Evolutionary conservation across 306 rosid species (phyloP), one percentile per base, ranked within the genome.

Genomic region (Mimosa pudica): DNA sequence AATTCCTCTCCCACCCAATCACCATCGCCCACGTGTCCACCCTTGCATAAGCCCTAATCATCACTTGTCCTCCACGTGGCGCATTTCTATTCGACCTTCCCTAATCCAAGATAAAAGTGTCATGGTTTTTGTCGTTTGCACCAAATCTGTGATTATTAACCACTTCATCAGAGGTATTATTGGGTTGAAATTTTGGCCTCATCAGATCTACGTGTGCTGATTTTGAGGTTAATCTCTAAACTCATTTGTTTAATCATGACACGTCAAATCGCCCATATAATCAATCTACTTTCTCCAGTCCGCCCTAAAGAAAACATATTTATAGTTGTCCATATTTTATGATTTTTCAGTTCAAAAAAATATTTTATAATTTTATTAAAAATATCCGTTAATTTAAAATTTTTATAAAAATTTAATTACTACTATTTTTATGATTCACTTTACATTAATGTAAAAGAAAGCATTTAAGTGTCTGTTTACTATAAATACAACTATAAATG

Each of bases 1-100:
- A 80, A 83, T 77, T 51, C 74, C 62, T n/a, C 51, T 14, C 2
- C 12, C 7, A 38, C 65, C 85, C 89, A 86, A 83, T 81, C 4
- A 18, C 12, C 8, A 35, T 1, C 0, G 11, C 48, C 72, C 84
- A 18, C 54, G 77, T 83, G 10, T 65, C 74, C 13, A 10, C 2
- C 35, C 1, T 1, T 49, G 30, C 58, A 8, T 12, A 16, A 24
- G 17, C 38, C 20, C 45, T 44, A 62, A 64, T 73, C 46, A 64
- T 80, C 17, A 9, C 30, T 5, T 9, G 10, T 0, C 3, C 10
- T 0, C 70, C 65, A 69, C 63, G 47, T 76, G 64, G 13, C 47
- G 2, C 6, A 24, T 7, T 7, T 0, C 20, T 3, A 48, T 69
- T 69, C 30, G 75, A 20, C 1, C 9, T 12, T 47, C 5, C 1